phyloP scores from a whole-genome alignment of 2,329 filamentous ascomycete genomes.

The Pyrenochaeta sp. region DNA sequence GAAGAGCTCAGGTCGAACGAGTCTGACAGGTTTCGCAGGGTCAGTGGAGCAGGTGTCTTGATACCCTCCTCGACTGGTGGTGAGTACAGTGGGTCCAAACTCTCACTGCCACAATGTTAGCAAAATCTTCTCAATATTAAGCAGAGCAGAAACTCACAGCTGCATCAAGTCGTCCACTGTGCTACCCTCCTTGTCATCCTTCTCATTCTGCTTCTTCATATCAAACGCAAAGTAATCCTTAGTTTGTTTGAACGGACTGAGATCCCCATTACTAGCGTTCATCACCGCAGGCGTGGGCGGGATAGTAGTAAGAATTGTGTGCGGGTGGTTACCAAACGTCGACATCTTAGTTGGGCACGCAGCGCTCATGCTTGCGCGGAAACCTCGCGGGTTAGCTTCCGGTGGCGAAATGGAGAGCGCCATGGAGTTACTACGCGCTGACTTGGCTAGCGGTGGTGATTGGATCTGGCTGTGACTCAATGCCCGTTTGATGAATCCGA shows the following conservation, averaged over 20 bases:
- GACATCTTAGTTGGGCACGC: conserved; percentile 53
- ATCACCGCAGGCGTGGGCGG: conserved; percentile 49
- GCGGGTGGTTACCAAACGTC: conserved; percentile 35
- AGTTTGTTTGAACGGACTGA: conserved; percentile 50
- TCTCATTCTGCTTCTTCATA: conserved; percentile 25
- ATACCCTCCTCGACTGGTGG: conserved; percentile 23
- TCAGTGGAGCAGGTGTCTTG: conserved; percentile 31
- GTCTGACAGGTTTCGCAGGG: conserved; percentile 31
- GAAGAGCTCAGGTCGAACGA: conserved; percentile 26
- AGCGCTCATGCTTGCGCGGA: conserved; percentile 40
- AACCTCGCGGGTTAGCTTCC: conserved; percentile 41
- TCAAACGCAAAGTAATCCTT: conserved; percentile 42
- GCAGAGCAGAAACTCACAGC: conserved; percentile 26
- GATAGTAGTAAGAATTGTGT: conserved; percentile 49
- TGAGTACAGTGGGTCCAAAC: conserved; percentile 40
- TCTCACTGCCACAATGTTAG: conserved; percentile 31
- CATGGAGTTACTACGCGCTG: conserved; percentile 29
- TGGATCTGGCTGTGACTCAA: conserved; percentile 31
- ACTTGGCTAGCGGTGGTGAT: conserved; percentile 17
- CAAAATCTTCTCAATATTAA: background rate
- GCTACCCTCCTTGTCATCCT: conserved; percentile 16
- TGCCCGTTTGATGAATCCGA: conserved; percentile 39
- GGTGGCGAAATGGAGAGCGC: conserved; percentile 32
- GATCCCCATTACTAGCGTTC: conserved; percentile 2
- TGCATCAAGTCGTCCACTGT: conserved; percentile 33